Percentiles rank a stretch among this genome's conserved stretches.
Evolutionary conservation across 1,284 basidiomycete species (phyloP).

Genomic region (Earliella scabrosa): DNA sequence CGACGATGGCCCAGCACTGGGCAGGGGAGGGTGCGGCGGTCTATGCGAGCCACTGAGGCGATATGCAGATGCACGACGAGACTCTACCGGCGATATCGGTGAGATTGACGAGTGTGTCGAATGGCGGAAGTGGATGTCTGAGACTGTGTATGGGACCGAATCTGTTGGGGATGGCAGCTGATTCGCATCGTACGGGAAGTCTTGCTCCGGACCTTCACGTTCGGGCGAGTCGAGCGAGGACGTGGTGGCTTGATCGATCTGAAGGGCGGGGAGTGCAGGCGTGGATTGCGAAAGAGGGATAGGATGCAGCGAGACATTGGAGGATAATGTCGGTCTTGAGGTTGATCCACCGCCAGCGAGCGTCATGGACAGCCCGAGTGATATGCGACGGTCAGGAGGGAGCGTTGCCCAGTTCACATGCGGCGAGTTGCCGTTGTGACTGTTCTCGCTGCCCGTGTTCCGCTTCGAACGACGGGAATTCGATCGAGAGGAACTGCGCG

Average conservation of each 20-base stretch:
- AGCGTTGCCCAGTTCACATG: constrained; percentile 20
- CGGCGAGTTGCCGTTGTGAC: constrained; percentile 12
- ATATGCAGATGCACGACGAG: constrained; percentile 38
- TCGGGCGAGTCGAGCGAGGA: constrained; percentile 9
- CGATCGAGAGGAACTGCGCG: constrained; percentile 22
- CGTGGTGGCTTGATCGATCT: constrained; percentile 19
- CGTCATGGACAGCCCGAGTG: constrained; percentile 35
- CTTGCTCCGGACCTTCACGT: constrained; percentile 15
- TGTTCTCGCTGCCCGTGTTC: constrained; percentile 22
- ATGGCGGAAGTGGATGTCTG: constrained; percentile 66
- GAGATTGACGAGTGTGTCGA: constrained; percentile 50
- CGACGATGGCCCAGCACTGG: constrained; percentile 29
- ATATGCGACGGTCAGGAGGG: constrained; percentile 30
- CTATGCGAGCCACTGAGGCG: constrained; percentile 40
- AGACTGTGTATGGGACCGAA: constrained; percentile 69
- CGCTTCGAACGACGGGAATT: constrained; percentile 19
- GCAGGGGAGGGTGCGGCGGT: constrained; percentile 57
- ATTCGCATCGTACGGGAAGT: constrained; percentile 22
- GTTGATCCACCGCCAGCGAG: constrained; percentile 31
- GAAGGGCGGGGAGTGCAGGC: constrained; percentile 14
- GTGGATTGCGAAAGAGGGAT: constrained; percentile 28
- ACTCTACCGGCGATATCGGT: constrained; percentile 35
- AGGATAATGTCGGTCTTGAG: constrained; percentile 32
- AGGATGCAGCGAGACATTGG: constrained; percentile 33
- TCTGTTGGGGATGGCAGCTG: constrained; percentile 58